Conservation (phyloP, 768 basidiomycete species). For the Lyophyllum decastes region DNA sequence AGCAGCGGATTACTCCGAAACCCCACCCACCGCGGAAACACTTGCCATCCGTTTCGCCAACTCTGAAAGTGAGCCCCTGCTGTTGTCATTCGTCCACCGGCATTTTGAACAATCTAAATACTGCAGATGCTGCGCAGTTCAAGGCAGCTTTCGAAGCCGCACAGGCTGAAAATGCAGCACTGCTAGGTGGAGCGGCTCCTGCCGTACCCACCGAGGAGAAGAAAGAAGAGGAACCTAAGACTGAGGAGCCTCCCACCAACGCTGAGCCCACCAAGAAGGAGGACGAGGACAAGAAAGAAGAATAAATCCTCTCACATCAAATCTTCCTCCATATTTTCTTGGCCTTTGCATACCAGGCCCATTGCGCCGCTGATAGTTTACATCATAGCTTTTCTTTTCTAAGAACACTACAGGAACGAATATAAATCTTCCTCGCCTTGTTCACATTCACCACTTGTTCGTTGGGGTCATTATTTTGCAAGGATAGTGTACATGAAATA, state of each 20-base stretch:
- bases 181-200: conserved; percentile 28
- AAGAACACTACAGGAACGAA: conserved; percentile 14
- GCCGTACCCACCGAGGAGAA: conserved; percentile 31
- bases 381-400: conserved; percentile 13
- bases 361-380: conserved; percentile 24
- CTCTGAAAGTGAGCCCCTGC: conserved; percentile 73
- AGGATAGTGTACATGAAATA: conserved; percentile 10
- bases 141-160: conserved; percentile 88
- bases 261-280: conserved; percentile 26
- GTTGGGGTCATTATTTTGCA: conserved; percentile 1
- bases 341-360: conserved; percentile 16
- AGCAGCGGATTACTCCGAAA: conserved; percentile 91
- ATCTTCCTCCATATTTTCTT: not conserved
- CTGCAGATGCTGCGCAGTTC: conserved; percentile 80
- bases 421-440: conserved; percentile 4
- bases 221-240: conserved; percentile 28
- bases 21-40: conserved; percentile 88
- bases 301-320: conserved; percentile 1
- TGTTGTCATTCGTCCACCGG: not conserved
- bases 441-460: not conserved
- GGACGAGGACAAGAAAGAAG: conserved; percentile 24
- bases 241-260: conserved; percentile 26
- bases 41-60: conserved; percentile 98
- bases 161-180: conserved; percentile 64
- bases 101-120: not conserved